Percentiles rank a stretch among this genome's conserved stretches.
Evolutionary conservation across 1,284 basidiomycete species (phyloP).

Genomic region (Moesziomyces aphidis): DNA sequence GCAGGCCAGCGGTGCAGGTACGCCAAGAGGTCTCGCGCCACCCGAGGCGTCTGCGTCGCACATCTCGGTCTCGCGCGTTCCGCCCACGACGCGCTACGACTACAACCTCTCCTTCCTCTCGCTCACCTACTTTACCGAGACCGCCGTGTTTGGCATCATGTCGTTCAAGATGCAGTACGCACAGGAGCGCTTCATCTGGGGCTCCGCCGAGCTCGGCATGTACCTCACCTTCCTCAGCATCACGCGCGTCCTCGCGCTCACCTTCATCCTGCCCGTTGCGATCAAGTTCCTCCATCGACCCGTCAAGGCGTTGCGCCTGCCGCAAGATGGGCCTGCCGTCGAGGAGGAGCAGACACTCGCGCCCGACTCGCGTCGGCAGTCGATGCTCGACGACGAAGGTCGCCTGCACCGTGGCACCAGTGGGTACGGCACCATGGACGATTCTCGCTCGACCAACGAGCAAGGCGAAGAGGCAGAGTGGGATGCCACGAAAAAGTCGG

Average conservation of each 20-base stretch:
- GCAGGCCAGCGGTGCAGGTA: conserved; percentile 18
- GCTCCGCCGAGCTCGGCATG: conserved; percentile 55
- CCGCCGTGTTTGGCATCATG: conserved; percentile 57
- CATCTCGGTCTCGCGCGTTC: conserved; percentile 57
- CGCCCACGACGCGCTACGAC: conserved; percentile 48
- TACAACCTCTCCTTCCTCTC: conserved; percentile 62
- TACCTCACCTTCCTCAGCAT: conserved; percentile 61
- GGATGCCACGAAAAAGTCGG: conserved; percentile 37
- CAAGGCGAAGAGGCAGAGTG: conserved; percentile 17
- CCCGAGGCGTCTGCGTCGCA: conserved; percentile 49
- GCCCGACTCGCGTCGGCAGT: conserved; percentile 30
- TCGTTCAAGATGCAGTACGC: conserved; percentile 64
- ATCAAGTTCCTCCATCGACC: conserved; percentile 60
- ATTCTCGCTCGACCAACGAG: background rate
- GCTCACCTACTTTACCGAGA: conserved; percentile 60
- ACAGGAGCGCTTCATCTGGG: conserved; percentile 61
- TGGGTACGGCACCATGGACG: conserved; percentile 24
- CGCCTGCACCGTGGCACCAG: conserved; percentile 20
- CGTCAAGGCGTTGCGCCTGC: conserved; percentile 43
- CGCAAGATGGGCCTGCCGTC: conserved; percentile 40
- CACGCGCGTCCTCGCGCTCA: conserved; percentile 58
- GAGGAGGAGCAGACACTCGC: conserved; percentile 30
- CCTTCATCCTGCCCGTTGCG: conserved; percentile 57
- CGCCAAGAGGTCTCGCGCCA: conserved; percentile 15
- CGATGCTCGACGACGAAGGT: conserved; percentile 44